phyloP scores from a whole-genome alignment of 1,284 basidiomycete species.

The Pterulicium gracile region DNA sequence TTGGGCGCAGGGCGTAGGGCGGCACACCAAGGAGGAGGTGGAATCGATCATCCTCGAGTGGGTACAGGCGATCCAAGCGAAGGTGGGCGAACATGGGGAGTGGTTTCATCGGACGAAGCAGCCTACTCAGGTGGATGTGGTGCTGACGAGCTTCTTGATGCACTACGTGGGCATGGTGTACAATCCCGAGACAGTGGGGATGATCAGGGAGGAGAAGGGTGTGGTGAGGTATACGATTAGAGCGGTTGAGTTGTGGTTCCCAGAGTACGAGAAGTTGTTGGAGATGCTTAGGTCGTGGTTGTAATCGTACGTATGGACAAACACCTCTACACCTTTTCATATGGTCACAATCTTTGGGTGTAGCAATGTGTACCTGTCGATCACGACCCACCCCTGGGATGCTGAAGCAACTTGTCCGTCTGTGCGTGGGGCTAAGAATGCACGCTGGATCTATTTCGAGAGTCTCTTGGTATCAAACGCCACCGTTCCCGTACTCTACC shows the following conservation, averaged over 20 bases:
- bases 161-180: conserved; percentile 14
- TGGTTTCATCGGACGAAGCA: not conserved
- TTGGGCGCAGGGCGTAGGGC: conserved; percentile 16
- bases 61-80: conserved; percentile 18
- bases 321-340: no score
- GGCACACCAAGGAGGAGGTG: conserved; percentile 21
- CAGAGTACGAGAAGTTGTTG: conserved; percentile 7
- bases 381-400: no score
- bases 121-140: conserved; percentile 21
- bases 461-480: no score
- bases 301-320: no score
- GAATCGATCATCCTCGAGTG: conserved; percentile 19
- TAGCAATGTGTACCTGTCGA: no score
- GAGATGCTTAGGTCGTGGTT: not conserved
- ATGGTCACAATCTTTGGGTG: no score
- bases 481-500: no score
- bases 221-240: conserved; percentile 1
- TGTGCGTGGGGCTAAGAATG: no score
- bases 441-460: no score
- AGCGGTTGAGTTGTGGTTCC: conserved; percentile 6
- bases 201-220: conserved; percentile 13
- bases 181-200: conserved; percentile 18
- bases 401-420: no score
- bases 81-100: conserved; percentile 14
- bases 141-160: conserved; percentile 19